Evolutionary conservation across 129 eudicot genomes (phyloP).

Genomic region (Chrysanthemum lavandulifolium): DNA sequence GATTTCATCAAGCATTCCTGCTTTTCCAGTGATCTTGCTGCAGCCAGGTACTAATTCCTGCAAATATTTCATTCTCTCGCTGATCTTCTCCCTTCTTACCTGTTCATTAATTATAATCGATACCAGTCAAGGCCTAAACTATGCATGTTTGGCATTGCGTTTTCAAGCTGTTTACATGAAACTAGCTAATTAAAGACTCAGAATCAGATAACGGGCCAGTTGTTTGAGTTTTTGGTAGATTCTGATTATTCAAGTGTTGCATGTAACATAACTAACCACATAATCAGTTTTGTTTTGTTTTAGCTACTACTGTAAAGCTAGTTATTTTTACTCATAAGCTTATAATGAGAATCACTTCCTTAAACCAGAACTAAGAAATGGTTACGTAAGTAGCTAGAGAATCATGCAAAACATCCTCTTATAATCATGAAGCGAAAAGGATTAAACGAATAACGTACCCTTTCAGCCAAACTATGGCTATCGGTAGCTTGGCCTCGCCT

Average conservation of each 20-base stretch:
- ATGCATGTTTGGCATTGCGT: background rate
- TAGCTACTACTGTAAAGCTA: no score
- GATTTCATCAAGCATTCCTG: constrained; percentile 98
- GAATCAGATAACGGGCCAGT: no score
- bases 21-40: constrained; percentile 94
- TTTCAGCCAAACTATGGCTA: constrained; percentile 98
- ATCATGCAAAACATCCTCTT: background rate
- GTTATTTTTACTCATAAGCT: no score
- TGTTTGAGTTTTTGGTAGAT: no score
- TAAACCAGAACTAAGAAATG: no score
- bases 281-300: no score
- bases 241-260: no score
- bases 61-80: constrained; percentile 92
- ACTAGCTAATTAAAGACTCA: no score
- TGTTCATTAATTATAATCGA: constrained; percentile 14
- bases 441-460: constrained; percentile 43
- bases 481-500: constrained; percentile 99
- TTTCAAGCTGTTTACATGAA: background rate
- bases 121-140: background rate
- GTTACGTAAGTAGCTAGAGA: no score
- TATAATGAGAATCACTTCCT: no score
- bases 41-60: constrained; percentile 98
- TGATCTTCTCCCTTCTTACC: constrained; percentile 97
- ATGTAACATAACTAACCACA: no score
- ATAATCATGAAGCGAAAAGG: background rate